These are phyloP conservation scores for Erigeron canadensis DNA, from an alignment of 129 eudicot genomes.

Conservation along the genomic window DNA sequence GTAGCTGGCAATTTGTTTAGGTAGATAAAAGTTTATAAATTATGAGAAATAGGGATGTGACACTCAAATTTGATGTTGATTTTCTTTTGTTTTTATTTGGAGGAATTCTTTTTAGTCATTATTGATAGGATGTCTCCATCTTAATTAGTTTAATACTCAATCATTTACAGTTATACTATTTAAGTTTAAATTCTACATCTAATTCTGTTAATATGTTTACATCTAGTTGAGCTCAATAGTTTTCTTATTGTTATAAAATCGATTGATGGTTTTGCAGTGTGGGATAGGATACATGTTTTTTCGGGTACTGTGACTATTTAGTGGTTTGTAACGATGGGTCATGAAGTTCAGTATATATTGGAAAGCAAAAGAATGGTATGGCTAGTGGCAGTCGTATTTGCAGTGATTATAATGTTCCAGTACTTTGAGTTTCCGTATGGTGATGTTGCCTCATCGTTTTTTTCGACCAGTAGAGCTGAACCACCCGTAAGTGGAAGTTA, in stretches of 20 bases:
- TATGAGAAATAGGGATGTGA: not conserved
- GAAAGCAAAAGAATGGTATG: slow-evolving; percentile 60
- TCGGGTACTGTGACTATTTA: slow-evolving; percentile 4
- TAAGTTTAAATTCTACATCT: not conserved
- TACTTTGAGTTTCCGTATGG: slow-evolving; percentile 74
- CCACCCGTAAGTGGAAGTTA: slow-evolving; percentile 19
- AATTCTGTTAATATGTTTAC: not conserved
- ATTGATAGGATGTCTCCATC: not conserved
- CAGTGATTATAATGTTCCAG: slow-evolving; percentile 50
- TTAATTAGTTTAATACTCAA: no score
- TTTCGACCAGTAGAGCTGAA: slow-evolving; percentile 38
- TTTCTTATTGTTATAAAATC: slow-evolving; percentile 10
- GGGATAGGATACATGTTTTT: slow-evolving; percentile 1
- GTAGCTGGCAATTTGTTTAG: no score
- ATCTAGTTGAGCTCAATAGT: not conserved
- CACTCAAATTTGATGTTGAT: not conserved
- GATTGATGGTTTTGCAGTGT: slow-evolving; percentile 36
- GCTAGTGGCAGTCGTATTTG: slow-evolving; percentile 62
- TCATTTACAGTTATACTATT: no score
- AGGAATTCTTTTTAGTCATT: not conserved
- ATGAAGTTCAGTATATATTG: slow-evolving; percentile 31
- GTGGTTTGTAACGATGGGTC: slow-evolving; percentile 40
- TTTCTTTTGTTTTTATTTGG: not conserved
- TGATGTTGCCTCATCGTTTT: slow-evolving; percentile 42
- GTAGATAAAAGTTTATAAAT: no score